Evolutionary conservation across 768 basidiomycete genomes (phyloP), one percentile per base, ranked within the genome.

Genomic region (Rhodosporidiobolus odoratus): DNA sequence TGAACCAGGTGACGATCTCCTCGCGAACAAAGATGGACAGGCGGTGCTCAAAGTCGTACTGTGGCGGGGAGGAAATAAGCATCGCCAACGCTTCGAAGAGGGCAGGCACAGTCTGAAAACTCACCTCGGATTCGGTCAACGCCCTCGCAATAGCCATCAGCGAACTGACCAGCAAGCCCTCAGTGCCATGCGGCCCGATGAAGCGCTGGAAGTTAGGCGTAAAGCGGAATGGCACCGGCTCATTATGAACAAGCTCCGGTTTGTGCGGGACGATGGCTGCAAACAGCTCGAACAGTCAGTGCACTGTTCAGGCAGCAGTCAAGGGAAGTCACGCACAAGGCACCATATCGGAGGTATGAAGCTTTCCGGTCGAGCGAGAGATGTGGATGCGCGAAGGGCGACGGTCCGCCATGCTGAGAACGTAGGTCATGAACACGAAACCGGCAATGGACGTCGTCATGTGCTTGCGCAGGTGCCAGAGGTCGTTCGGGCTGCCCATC

Each of bases 381-480:
- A 98, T 78, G 75, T 91, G 88, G 84, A 95, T 93, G 27, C 93
- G 87, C 17, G 85, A 82, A 0, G 95, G 95, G 12, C 86, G 84
- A 54, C 95, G 87, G 77, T 89, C 90, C 35, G 89, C 88, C 40
- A 97, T 83, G 74, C 86, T 89, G 75, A 96, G 85, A 37, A 90
- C 83, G 78, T 89, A 95, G 23, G 92, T 93, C 86, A 95, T 88
- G 84, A 97, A 98, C 76, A 90, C 89, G 52, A 86, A 86, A 1
- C 90, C 85, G 10, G 96, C 92, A 45, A 92, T 82, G 78, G 98
- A 94, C 48, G 89, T 79, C 15, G 94, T 88, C 80, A 98, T 96
- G 80, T 97, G 94, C 81, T 96, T 98, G 69, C 96, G 87, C 87
- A 98, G 92, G 69, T 90, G 85, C 95, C 95, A 99, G 5, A 98